Evolutionary conservation across 305 asterid genomes (phyloP).

Genomic region (Rubia peregrina): DNA sequence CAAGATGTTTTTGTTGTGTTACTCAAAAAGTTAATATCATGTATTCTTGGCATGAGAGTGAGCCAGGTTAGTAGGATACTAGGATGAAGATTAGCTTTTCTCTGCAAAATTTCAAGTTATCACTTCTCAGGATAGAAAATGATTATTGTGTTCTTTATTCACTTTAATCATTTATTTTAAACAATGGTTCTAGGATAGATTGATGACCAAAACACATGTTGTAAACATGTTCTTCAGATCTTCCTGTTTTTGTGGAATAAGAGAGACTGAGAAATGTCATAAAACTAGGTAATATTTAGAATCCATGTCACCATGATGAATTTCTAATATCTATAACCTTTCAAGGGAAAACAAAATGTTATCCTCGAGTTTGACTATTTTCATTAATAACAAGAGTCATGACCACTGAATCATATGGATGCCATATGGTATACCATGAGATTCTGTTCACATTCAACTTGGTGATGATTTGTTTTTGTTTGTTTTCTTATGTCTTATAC

Average conservation of each 20-base stretch:
- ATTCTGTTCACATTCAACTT: background rate
- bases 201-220: background rate
- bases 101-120: background rate
- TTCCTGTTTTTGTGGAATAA: background rate
- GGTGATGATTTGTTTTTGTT: background rate
- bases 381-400: background rate
- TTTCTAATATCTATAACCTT: background rate
- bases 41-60: background rate
- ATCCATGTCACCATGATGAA: background rate
- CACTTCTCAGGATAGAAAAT: background rate
- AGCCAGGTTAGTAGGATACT: background rate
- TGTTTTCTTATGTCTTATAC: constrained; percentile 2
- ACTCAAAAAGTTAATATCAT: background rate
- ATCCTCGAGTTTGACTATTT: no score
- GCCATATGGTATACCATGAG: background rate
- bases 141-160: background rate
- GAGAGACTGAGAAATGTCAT: background rate
- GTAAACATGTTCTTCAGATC: background rate
- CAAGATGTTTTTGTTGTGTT: background rate
- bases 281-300: background rate
- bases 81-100: background rate
- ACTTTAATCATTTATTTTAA: background rate
- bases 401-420: background rate
- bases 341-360: background rate
- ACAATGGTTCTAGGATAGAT: background rate